Conservation (phyloP, 768 basidiomycete species). For the Polyporus arcularius region DNA sequence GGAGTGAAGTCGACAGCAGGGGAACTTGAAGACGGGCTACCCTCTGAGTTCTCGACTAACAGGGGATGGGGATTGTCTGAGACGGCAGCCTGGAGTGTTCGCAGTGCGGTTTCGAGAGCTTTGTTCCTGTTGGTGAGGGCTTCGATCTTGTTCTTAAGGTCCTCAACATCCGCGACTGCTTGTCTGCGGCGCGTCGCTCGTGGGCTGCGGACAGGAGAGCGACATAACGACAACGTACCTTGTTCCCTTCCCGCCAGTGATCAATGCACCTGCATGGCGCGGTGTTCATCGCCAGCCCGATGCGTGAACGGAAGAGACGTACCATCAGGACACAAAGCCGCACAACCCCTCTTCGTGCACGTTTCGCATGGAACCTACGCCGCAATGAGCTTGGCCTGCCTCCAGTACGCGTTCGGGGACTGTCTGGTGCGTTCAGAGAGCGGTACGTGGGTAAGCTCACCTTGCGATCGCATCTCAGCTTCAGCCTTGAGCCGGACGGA, state of each 20-base stretch:
- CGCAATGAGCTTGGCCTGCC: background rate
- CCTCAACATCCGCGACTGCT: constrained; percentile 67
- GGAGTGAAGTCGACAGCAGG: background rate
- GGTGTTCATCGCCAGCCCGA: background rate
- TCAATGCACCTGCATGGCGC: constrained; percentile 45
- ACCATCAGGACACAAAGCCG: constrained; percentile 79
- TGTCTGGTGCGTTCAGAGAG: background rate
- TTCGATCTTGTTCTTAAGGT: constrained; percentile 69
- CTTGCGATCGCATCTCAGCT: constrained; percentile 37
- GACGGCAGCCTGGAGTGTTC: constrained; percentile 46
- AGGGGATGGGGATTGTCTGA: constrained; percentile 54
- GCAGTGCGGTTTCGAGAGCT: constrained; percentile 61
- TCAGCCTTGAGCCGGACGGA: constrained; percentile 26
- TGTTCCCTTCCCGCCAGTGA: constrained; percentile 58
- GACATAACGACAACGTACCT: constrained; percentile 35
- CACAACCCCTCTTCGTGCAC: constrained; percentile 74
- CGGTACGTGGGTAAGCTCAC: constrained; percentile 13
- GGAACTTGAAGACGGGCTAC: constrained; percentile 3
- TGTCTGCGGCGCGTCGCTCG: constrained; percentile 35
- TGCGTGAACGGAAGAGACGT: constrained; percentile 2
- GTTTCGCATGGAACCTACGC: constrained; percentile 74
- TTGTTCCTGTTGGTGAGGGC: constrained; percentile 54
- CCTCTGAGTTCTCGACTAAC: constrained; percentile 28
- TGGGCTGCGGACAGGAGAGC: background rate
- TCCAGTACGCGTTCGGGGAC: background rate